These are phyloP conservation scores for Wallacemonas sp. DNA, from an alignment of 208 protist species.

Conservation along the genomic window DNA sequence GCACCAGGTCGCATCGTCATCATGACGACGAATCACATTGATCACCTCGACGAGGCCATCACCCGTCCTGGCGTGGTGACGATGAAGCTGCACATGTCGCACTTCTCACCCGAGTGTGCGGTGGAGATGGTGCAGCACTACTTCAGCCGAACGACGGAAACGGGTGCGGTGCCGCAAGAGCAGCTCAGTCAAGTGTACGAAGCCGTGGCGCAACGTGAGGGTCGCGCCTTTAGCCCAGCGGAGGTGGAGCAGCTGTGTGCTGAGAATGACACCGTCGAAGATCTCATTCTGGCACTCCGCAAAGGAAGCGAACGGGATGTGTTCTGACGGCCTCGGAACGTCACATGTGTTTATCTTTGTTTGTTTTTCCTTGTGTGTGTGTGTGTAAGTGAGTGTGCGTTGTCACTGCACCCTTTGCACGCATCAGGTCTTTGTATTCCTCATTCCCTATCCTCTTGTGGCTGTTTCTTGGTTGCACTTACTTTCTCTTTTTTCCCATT, in stretches of 20 bases:
- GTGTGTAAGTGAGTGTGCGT: slow-evolving; percentile 11
- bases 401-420: neutral
- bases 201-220: neutral
- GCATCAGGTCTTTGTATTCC: no score
- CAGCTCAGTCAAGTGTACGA: slow-evolving; percentile 17
- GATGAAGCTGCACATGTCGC: slow-evolving; percentile 88
- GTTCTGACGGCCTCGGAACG: slow-evolving; percentile 30
- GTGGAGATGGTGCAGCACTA: slow-evolving; percentile 83
- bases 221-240: slow-evolving; percentile 58
- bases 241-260: slow-evolving; percentile 90
- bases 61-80: slow-evolving; percentile 88
- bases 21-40: slow-evolving; percentile 95
- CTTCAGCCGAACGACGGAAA: slow-evolving; percentile 26
- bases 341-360: neutral
- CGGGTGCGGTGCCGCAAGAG: slow-evolving; percentile 8
- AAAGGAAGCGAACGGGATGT: slow-evolving; percentile 53
- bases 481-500: slow-evolving; percentile 5
- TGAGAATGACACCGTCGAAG: slow-evolving; percentile 74
- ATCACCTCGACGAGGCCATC: slow-evolving; percentile 85
- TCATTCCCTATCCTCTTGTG: no score
- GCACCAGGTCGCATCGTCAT: slow-evolving; percentile 89
- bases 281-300: slow-evolving; percentile 51
- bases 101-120: slow-evolving; percentile 65
- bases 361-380: neutral
- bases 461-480: slow-evolving; percentile 7